Conservation (phyloP, 495 filamentous ascomycete genomes). For the Acidomyces sp. region DNA sequence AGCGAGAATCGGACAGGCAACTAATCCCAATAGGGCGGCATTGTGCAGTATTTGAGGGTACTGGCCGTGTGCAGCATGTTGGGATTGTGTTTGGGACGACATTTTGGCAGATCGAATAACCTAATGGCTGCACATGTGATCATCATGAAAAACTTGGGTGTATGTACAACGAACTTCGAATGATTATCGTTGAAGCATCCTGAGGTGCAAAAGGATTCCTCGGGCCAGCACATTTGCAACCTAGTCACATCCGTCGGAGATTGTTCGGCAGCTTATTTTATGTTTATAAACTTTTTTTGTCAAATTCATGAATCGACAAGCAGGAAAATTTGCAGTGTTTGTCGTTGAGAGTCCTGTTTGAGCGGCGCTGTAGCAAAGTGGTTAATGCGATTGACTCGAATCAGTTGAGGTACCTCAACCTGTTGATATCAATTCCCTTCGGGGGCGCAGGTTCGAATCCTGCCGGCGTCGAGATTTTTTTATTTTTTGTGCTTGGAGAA, state of each 20-base stretch:
- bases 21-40: conserved; percentile 46
- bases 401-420: not conserved
- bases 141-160: no score
- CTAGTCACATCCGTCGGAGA: not conserved
- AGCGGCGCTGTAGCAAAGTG: conserved; percentile 12
- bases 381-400: conserved; percentile 15
- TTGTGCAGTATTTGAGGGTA: conserved; percentile 35
- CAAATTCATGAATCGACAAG: no score
- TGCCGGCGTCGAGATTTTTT: no score
- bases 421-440: conserved; percentile 12
- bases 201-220: not conserved
- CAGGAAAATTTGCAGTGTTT: no score
- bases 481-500: no score
- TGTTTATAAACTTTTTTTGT: not conserved
- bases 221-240: not conserved
- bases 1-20: conserved; percentile 57
- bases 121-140: no score
- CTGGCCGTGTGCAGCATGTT: conserved; percentile 17
- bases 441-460: conserved; percentile 1
- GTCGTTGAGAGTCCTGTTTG: no score
- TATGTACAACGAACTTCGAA: no score
- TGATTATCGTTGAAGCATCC: not conserved
- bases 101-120: no score
- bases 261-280: not conserved
- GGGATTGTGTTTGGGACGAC: conserved; percentile 14